A percentile compares a stretch with the other conserved stretches of the same genome.
Conservation (phyloP, 352 stramenopile genomes). For the Phytophthora palmivora region DNA sequence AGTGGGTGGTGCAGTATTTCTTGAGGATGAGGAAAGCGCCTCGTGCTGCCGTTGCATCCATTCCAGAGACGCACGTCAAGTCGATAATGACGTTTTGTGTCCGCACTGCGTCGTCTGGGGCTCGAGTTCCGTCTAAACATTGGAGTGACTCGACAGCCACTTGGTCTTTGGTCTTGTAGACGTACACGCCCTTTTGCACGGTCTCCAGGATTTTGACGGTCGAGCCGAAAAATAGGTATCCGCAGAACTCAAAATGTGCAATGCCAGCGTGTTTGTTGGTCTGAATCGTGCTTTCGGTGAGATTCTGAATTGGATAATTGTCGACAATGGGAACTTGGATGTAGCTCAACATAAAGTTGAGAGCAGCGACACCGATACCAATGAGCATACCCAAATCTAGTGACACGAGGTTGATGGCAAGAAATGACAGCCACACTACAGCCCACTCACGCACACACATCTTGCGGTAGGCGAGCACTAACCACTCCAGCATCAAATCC, state of each 20-base stretch:
- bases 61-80: no score
- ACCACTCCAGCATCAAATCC: conserved; percentile 97
- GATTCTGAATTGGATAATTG: no score
- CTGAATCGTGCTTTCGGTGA: no score
- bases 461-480: no score
- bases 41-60: conserved; percentile 74
- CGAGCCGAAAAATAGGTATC: no score
- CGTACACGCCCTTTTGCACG: conserved; percentile 64
- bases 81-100: conserved; percentile 80
- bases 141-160: no score
- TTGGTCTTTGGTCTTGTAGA: no score
- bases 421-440: conserved; percentile 93
- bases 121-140: conserved; percentile 59
- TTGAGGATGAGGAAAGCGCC: conserved; percentile 76
- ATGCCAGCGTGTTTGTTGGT: no score
- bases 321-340: conserved; percentile 68
- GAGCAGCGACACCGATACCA: no score
- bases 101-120: conserved; percentile 38
- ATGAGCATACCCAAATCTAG: conserved; percentile 95
- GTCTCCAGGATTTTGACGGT: conserved; percentile 71
- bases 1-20: conserved; percentile 62
- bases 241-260: conserved; percentile 72
- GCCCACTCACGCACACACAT: conserved; percentile 90
- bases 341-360: no score
- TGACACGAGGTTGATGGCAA: conserved; percentile 91